Evolutionary conservation across 352 stramenopile species (phyloP), one percentile per base, ranked within the genome.

Genomic region (Globisporangium splendens): DNA sequence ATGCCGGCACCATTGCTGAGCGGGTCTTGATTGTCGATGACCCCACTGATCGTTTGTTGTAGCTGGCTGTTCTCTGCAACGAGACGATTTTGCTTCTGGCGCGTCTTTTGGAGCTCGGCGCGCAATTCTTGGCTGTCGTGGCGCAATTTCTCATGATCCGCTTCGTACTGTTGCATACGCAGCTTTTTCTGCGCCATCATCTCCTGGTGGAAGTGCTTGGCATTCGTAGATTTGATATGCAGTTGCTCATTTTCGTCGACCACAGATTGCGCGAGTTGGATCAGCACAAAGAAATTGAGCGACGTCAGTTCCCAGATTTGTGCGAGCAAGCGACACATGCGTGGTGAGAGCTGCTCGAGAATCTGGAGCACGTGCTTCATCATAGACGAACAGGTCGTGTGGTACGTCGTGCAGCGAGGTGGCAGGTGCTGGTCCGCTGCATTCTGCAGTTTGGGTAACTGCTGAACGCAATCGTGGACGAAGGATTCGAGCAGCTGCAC

Each of bases 261-360:
- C 18, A 64, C 61, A 12, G 68, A 44, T 39, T 80, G 70, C 14
- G 74, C 62, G 18, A 86, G 60, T 54, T 86, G 76, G 5, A 89
- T 58, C 49, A 87, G 58, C 18, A 81, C 79, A 57, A 86, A 89
- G 46, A 85, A 66, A 35, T 86, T 86, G 67, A 86, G 67, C 13
- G 77, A 82, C 17, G 69, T 70, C 41, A 89, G 69, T 24, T 89
- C 79, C 77, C 77, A 89, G 22, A 88, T 64, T 50, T 88, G 79
- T 11, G 70, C 69, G 1, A 80, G 46, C 12, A 89, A 66, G 2
- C 73, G 69, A 17, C 72, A 73, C 47, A 86, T 43, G 11, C 75
- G 68, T 11, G 77, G 79, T 1, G 79, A 84, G 49, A 80, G 65
- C 47, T 74, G 65, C 11, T 66, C 68, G n/a, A 85, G 56, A 41